These are phyloP conservation scores for Aspergillus sp. DNA, from an alignment of 2,329 filamentous ascomycete genomes.

Conservation along the genomic window DNA sequence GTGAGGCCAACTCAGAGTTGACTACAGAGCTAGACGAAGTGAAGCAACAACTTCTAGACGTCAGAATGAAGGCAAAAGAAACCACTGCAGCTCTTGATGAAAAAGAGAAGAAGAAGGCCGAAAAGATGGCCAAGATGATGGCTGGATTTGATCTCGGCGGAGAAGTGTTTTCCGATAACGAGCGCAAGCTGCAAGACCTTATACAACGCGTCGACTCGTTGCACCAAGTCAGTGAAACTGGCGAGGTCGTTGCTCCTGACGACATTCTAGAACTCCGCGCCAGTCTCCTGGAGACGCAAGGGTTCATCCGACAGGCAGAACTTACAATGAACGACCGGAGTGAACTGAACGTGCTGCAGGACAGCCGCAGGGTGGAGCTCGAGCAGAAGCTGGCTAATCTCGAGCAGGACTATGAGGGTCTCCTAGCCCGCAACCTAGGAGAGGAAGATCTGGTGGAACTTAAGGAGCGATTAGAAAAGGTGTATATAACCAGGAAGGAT, in stretches of 20 bases:
- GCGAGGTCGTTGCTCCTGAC: slow-evolving; percentile 77
- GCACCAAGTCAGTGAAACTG: slow-evolving; percentile 71
- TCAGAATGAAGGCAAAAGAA: slow-evolving; percentile 95
- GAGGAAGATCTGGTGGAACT: slow-evolving; percentile 81
- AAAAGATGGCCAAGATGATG: slow-evolving; percentile 99
- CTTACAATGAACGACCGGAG: slow-evolving; percentile 72
- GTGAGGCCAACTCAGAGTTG: slow-evolving; percentile 92
- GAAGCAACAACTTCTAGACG: slow-evolving; percentile 92
- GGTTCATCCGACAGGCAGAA: slow-evolving; percentile 89
- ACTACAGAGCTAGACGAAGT: slow-evolving; percentile 90
- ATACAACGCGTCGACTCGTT: slow-evolving; percentile 81
- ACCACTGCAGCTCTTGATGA: slow-evolving; percentile 86
- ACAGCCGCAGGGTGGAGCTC: slow-evolving; percentile 67
- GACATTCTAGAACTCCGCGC: slow-evolving; percentile 75
- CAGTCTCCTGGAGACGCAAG: slow-evolving; percentile 83
- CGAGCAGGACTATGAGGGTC: slow-evolving; percentile 79
- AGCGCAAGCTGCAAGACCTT: slow-evolving; percentile 77
- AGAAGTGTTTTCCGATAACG: slow-evolving; percentile 91
- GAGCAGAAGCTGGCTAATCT: slow-evolving; percentile 72
- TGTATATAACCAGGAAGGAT: slow-evolving; percentile 73
- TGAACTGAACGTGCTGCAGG: slow-evolving; percentile 65
- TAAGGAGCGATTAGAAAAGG: slow-evolving; percentile 74
- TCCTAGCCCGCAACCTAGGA: slow-evolving; percentile 75
- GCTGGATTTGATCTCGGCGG: slow-evolving; percentile 92
- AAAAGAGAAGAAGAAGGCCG: slow-evolving; percentile 97